Evolutionary conservation across 106 monocot genomes (phyloP).

Genomic region (Acanthochlamys bracteata): DNA sequence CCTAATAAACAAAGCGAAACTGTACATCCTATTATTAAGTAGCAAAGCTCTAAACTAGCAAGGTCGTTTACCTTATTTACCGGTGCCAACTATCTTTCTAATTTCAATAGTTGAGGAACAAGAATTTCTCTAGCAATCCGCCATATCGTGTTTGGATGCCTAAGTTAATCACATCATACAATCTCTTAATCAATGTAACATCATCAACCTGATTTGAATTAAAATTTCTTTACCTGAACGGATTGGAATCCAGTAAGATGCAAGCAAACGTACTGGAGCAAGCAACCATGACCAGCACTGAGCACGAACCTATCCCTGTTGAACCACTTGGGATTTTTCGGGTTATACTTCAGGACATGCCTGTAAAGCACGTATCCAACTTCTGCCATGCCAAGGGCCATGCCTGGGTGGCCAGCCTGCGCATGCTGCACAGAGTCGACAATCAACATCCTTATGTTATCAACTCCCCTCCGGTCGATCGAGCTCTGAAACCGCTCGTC

Average conservation of each 20-base stretch:
- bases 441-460: conserved; percentile 33
- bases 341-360: conserved; percentile 28
- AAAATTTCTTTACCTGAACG: conserved; percentile 19
- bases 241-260: conserved; percentile 34
- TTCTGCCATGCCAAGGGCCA: conserved; percentile 34
- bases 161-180: too few relatives aligned
- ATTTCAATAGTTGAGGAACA: too few relatives aligned
- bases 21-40: too few relatives aligned
- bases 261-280: conserved; percentile 29
- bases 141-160: too few relatives aligned
- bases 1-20: too few relatives aligned
- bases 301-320: conserved; percentile 32
- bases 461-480: conserved; percentile 28
- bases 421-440: conserved; percentile 33
- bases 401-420: conserved; percentile 27
- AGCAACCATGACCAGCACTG: conserved; percentile 27
- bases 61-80: too few relatives aligned
- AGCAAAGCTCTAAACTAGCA: too few relatives aligned
- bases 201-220: background rate
- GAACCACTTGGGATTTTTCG: conserved; percentile 32
- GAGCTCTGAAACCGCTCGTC: conserved; percentile 11
- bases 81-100: too few relatives aligned
- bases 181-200: background rate
- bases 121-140: too few relatives aligned
- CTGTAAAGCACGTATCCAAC: conserved; percentile 24